These are phyloP conservation scores for Stropharia rugosoannulata DNA, from an alignment of 768 basidiomycete species.

Conservation along the genomic window DNA sequence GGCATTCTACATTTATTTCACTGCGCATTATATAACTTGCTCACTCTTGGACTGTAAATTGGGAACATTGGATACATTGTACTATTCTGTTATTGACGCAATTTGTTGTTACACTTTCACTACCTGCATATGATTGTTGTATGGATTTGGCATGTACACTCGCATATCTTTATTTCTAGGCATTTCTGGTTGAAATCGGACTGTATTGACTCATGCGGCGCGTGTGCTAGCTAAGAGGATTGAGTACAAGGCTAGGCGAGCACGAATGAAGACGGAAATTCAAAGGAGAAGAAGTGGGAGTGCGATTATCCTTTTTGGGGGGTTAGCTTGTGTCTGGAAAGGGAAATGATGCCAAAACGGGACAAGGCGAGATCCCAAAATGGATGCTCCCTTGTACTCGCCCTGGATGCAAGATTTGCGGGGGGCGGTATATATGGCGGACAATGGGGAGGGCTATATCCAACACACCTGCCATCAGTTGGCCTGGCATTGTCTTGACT, in stretches of 20 bases:
- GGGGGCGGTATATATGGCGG: slow-evolving; percentile 29
- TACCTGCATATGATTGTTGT: too few species aligned
- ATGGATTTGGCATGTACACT: too few species aligned
- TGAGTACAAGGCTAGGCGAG: neutral
- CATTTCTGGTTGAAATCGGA: too few species aligned
- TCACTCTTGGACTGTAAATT: neutral
- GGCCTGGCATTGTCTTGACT: slow-evolving; percentile 4
- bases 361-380: slow-evolving; percentile 31
- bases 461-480: slow-evolving; percentile 7
- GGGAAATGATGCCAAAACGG: slow-evolving; percentile 14
- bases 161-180: too few species aligned
- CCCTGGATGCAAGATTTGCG: slow-evolving; percentile 4
- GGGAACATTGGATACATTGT: neutral
- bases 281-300: neutral
- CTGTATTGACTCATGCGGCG: too few species aligned
- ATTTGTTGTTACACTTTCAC: too few species aligned
- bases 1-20: neutral
- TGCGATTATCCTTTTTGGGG: slow-evolving; percentile 3
- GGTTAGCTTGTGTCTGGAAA: slow-evolving; percentile 15
- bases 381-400: slow-evolving; percentile 32
- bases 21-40: neutral
- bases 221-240: neutral
- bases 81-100: neutral
- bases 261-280: too few species aligned
- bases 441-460: slow-evolving; percentile 17